Conservation (phyloP, 2,329 filamentous ascomycete species). For the Xylariaceae sp. region DNA sequence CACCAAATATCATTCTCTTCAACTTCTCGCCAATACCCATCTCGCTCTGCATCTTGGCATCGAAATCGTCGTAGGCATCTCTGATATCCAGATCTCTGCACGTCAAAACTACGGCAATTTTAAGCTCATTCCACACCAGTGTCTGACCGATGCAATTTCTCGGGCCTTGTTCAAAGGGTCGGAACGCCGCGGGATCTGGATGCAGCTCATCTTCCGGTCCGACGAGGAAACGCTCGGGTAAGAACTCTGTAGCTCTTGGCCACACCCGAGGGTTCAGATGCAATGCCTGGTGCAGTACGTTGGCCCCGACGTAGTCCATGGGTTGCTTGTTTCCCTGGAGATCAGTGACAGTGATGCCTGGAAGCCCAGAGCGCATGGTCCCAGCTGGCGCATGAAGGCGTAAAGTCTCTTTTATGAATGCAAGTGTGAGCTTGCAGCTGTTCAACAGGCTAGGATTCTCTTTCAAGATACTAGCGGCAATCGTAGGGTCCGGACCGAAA, state of each 20-base stretch:
- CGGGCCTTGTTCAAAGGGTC: conserved; percentile 34
- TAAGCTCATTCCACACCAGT: conserved; percentile 35
- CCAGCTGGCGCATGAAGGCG: conserved; percentile 49
- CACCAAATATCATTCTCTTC: background rate
- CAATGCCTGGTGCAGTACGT: conserved; percentile 35
- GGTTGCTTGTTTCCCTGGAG: too few relatives aligned
- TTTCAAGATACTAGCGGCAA: conserved; percentile 35
- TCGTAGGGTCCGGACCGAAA: conserved; percentile 16
- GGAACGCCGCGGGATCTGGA: conserved; percentile 29
- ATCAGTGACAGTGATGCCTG: conserved; percentile 40
- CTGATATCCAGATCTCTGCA: conserved; percentile 27
- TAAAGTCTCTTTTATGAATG: conserved; percentile 42
- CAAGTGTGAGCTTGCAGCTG: conserved; percentile 38
- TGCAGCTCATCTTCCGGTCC: conserved; percentile 24
- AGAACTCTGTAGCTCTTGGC: conserved; percentile 37
- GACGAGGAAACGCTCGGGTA: conserved; percentile 43
- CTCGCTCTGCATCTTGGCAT: conserved; percentile 2
- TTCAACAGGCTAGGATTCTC: conserved; percentile 33
- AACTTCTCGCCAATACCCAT: background rate
- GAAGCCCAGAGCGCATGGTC: conserved; percentile 40
- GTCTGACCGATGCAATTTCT: conserved; percentile 38
- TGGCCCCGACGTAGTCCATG: too few relatives aligned
- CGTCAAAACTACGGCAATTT: conserved; percentile 28
- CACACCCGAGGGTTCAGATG: conserved; percentile 41
- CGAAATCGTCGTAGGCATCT: conserved; percentile 38